Percentiles rank a stretch among this genome's conserved stretches.
Conservation (phyloP, 352 stramenopile species). For the Aphanomyces euteiches region DNA sequence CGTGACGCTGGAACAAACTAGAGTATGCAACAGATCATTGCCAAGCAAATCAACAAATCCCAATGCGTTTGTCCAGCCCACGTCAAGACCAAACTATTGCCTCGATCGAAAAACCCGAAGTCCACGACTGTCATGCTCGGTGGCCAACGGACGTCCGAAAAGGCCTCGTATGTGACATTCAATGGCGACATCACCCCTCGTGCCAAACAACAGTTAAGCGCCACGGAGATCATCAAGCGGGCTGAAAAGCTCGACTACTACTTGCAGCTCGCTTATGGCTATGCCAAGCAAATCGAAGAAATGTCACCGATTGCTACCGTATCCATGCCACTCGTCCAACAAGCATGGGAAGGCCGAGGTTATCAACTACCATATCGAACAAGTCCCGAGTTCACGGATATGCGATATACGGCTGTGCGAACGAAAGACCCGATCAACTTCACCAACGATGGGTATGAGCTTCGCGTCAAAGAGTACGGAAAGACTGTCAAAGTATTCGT, state of each 20-base stretch:
- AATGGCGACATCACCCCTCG: constrained; percentile 18
- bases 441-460: constrained; percentile 40
- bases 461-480: constrained; percentile 38
- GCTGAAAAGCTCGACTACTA: constrained; percentile 46
- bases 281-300: constrained; percentile 34
- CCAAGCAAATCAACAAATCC: constrained; percentile 13
- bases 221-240: constrained; percentile 42
- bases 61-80: background rate
- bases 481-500: constrained; percentile 47
- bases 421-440: constrained; percentile 45
- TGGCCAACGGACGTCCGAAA: constrained; percentile 21
- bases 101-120: constrained; percentile 5
- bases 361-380: constrained; percentile 33
- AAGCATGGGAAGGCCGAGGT: constrained; percentile 37
- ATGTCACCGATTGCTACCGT: constrained; percentile 43
- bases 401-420: constrained; percentile 46
- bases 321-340: constrained; percentile 39
- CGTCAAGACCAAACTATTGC: constrained; percentile 16
- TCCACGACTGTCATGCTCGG: constrained; percentile 20
- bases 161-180: constrained; percentile 17
- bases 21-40: constrained; percentile 7
- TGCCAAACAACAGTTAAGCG: constrained; percentile 17
- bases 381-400: constrained; percentile 41
- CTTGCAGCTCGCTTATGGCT: constrained; percentile 43
- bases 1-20: constrained; percentile 1